Conservation (phyloP, 306 rosid species). For the Heteromeles arbutifolia region DNA sequence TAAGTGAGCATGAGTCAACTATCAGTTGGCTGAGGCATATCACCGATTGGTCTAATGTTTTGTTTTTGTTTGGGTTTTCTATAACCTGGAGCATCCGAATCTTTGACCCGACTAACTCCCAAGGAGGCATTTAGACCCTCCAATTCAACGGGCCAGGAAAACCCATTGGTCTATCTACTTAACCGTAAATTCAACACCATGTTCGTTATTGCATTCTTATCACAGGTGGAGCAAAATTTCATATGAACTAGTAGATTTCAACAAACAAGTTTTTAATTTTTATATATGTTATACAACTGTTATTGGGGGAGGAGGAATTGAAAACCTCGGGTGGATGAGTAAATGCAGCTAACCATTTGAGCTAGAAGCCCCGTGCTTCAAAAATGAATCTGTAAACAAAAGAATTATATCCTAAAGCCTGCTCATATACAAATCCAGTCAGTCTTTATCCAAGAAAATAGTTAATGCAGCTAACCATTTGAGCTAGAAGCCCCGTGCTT, state of each 20-base stretch:
- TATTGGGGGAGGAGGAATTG: neutral
- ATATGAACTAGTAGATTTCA: neutral
- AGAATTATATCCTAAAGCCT: neutral
- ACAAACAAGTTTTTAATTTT: neutral
- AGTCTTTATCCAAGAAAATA: neutral
- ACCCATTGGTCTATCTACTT: neutral
- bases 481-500: neutral
- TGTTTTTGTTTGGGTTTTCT: neutral
- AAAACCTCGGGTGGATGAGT: neutral
- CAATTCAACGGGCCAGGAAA: neutral
- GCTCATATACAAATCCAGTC: neutral
- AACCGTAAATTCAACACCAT: neutral
- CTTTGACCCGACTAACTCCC: neutral
- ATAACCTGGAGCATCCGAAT: neutral
- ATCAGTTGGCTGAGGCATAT: constrained; percentile 1
- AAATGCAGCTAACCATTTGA: neutral
- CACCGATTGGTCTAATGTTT: neutral
- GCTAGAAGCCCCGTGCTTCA: neutral
- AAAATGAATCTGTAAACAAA: neutral
- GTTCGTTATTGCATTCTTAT: neutral
- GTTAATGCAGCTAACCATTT: neutral
- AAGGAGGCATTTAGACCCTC: neutral
- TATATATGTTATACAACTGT: too few relatives aligned
- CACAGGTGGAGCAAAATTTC: neutral
- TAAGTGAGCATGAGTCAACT: constrained; percentile 1